Evolutionary conservation across 257 asterid genomes (phyloP).

Genomic region (Verbascum thapsus): DNA sequence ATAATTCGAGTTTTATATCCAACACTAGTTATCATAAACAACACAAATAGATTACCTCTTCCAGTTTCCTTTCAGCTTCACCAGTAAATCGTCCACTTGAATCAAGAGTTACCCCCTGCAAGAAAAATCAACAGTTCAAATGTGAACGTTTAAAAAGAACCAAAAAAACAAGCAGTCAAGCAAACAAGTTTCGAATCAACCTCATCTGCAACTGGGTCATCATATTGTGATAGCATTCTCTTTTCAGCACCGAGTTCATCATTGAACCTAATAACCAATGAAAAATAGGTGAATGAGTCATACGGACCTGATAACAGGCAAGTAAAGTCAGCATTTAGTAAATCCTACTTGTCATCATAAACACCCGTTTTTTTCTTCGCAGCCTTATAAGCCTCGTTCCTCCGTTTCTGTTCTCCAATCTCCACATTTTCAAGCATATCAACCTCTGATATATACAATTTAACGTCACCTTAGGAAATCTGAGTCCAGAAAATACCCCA

Average conservation of each 20-base stretch:
- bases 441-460: conserved; percentile 88
- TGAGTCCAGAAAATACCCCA: conserved; percentile 77
- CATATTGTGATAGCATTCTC: conserved; percentile 91
- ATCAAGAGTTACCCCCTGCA: conserved; percentile 87
- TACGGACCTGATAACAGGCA: background rate
- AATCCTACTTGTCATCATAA: conserved; percentile 79
- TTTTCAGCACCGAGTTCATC: conserved; percentile 63
- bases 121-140: conserved; percentile 29
- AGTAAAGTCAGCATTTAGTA: conserved; percentile 17
- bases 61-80: conserved; percentile 90
- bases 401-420: conserved; percentile 91
- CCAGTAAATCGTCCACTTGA: conserved; percentile 81
- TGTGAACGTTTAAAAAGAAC: conserved; percentile 1
- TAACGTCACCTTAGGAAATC: conserved; percentile 90
- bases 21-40: conserved; percentile 20
- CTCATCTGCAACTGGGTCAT: conserved; percentile 88
- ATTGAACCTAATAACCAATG: conserved; percentile 54
- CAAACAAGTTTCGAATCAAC: conserved; percentile 39
- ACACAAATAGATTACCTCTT: conserved; percentile 66
- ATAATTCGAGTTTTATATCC: conserved; percentile 20
- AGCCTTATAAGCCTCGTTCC: conserved; percentile 90
- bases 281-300: conserved; percentile 23
- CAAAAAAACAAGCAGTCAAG: background rate
- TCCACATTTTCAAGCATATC: conserved; percentile 98
- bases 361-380: conserved; percentile 82